A percentile compares a stretch with the other conserved stretches of the same genome.
Conservation (phyloP, 2,329 filamentous ascomycete genomes). For the Arthrinium phaeospermum region DNA sequence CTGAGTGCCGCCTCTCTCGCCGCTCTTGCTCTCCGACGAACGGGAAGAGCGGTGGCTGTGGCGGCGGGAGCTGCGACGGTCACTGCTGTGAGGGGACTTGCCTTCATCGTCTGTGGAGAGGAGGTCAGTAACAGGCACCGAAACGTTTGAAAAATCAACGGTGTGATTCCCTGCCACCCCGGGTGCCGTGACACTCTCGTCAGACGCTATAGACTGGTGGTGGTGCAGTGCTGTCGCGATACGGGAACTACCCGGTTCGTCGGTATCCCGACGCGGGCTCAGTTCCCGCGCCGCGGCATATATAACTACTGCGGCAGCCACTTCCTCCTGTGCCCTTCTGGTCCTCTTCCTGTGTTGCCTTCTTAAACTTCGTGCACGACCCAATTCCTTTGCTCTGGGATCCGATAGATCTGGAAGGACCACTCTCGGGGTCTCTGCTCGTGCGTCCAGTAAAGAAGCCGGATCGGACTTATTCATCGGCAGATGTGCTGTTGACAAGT, state of each 20-base stretch:
- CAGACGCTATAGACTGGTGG: not conserved
- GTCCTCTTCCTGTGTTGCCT: slow-evolving; percentile 15
- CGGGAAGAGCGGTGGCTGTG: slow-evolving; percentile 20
- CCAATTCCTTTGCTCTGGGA: slow-evolving; percentile 16
- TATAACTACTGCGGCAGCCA: slow-evolving; percentile 24
- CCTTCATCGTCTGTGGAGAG: slow-evolving; percentile 25
- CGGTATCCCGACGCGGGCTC: slow-evolving; percentile 3
- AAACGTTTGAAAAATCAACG: slow-evolving; percentile 21
- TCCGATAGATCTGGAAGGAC: slow-evolving; percentile 21
- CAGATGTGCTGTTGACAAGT: slow-evolving; percentile 5
- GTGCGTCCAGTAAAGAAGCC: not conserved
- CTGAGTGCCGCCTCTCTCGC: not conserved
- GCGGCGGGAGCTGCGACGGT: slow-evolving; percentile 14
- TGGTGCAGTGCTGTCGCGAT: not conserved
- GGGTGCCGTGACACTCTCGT: slow-evolving; percentile 22
- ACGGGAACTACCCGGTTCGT: slow-evolving; percentile 24
- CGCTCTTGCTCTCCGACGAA: slow-evolving; percentile 15
- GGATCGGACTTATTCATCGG: not conserved
- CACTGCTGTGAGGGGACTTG: slow-evolving; percentile 22
- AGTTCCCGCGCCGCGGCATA: slow-evolving; percentile 22
- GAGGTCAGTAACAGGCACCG: slow-evolving; percentile 25
- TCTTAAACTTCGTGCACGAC: slow-evolving; percentile 21
- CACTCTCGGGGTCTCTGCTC: not conserved
- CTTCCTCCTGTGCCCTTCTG: slow-evolving; percentile 20
- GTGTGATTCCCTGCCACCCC: slow-evolving; percentile 21